These are phyloP conservation scores for Pichia deserticola DNA, from an alignment of 805 yeast species.

Conservation along the genomic window DNA sequence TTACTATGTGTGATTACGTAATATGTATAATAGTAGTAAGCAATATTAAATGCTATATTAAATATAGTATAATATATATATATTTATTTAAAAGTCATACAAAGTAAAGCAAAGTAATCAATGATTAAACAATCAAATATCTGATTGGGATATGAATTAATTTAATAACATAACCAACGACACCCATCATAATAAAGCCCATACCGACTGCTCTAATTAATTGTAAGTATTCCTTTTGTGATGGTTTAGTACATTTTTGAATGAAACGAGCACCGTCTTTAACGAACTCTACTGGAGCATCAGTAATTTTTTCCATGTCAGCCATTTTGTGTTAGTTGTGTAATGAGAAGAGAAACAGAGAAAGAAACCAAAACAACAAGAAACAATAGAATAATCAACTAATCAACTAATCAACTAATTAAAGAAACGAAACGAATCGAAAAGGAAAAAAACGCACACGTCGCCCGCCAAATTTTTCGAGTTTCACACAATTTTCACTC, in stretches of 20 bases:
- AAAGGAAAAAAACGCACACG: too few relatives aligned
- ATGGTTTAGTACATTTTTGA: constrained; percentile 90
- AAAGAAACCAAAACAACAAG: too few relatives aligned
- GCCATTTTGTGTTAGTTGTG: constrained; percentile 19
- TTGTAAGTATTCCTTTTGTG: constrained; percentile 77
- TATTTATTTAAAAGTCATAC: not conserved
- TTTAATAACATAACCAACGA: constrained; percentile 93
- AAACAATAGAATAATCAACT: too few relatives aligned
- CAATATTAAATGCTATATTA: too few relatives aligned
- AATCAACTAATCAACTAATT: too few relatives aligned
- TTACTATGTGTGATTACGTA: not conserved
- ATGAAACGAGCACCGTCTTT: constrained; percentile 87
- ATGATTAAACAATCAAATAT: constrained; percentile 74
- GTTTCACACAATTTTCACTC: too few relatives aligned
- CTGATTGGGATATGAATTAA: constrained; percentile 93
- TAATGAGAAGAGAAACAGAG: too few relatives aligned
- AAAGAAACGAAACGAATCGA: too few relatives aligned
- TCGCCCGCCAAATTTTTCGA: too few relatives aligned
- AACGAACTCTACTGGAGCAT: constrained; percentile 84
- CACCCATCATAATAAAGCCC: constrained; percentile 96
- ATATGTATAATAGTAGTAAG: not conserved
- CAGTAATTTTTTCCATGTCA: constrained; percentile 63
- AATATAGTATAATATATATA: too few relatives aligned
- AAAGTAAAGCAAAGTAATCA: not conserved
- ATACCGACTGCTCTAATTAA: constrained; percentile 93